Conservation (phyloP, 116 monocot genomes). For the Trichopus zeylanicus region DNA sequence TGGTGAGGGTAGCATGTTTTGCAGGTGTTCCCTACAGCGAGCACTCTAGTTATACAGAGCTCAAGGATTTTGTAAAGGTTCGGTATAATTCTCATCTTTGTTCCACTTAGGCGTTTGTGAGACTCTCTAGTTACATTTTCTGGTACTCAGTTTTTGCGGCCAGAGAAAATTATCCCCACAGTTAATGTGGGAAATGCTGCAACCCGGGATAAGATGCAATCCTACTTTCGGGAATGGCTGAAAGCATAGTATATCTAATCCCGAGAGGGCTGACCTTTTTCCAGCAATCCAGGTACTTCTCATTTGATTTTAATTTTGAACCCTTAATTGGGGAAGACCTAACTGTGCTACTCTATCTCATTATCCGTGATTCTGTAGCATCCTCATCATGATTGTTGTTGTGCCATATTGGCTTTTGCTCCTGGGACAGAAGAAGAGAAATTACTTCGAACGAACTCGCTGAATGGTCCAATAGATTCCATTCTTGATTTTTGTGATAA, state of each 20-base stretch:
- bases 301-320: neutral
- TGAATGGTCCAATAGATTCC: too few relatives aligned
- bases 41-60: slow-evolving; percentile 64
- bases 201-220: slow-evolving; percentile 54
- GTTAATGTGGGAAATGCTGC: slow-evolving; percentile 47
- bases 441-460: too few relatives aligned
- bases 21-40: slow-evolving; percentile 77
- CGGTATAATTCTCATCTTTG: neutral
- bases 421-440: too few relatives aligned
- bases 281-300: neutral
- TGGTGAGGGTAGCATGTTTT: slow-evolving; percentile 1
- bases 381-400: too few relatives aligned
- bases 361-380: too few relatives aligned
- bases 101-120: neutral
- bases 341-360: too few relatives aligned
- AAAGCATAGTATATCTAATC: slow-evolving; percentile 5
- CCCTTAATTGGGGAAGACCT: too few relatives aligned
- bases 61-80: slow-evolving; percentile 63
- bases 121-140: neutral
- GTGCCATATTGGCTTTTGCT: too few relatives aligned
- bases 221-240: slow-evolving; percentile 49
- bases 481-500: too few relatives aligned
- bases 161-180: slow-evolving; percentile 61
- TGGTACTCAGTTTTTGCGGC: slow-evolving; percentile 44
- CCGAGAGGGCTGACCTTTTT: neutral